Percentiles rank a stretch among this genome's conserved stretches.
phyloP scores from a whole-genome alignment of 768 basidiomycete genomes.

The Agaricus blazei region DNA sequence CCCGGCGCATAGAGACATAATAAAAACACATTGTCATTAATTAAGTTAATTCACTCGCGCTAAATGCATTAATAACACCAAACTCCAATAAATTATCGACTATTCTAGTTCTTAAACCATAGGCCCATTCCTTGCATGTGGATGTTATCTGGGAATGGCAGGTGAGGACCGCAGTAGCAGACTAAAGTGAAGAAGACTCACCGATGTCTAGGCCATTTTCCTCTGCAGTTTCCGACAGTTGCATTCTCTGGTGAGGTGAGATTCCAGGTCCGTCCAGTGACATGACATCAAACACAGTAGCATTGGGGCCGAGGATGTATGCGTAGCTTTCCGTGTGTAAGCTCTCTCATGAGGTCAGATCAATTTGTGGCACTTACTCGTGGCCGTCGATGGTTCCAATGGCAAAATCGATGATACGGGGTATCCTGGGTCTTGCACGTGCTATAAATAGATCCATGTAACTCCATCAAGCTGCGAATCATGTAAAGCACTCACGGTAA shows the following conservation, averaged over 20 bases:
- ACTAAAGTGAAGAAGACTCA: conserved; percentile 12
- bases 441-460: conserved; percentile 16
- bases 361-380: conserved; percentile 23
- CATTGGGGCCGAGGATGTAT: conserved; percentile 23
- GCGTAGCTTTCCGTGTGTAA: conserved; percentile 17
- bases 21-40: too few species aligned
- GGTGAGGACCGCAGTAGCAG: not conserved
- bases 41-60: too few species aligned
- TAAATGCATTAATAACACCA: too few species aligned
- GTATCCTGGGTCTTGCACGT: conserved; percentile 25
- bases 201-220: conserved; percentile 29
- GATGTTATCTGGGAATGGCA: conserved; percentile 17
- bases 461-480: not conserved
- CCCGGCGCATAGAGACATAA: too few species aligned
- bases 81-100: not conserved
- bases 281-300: conserved; percentile 23
- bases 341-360: not conserved
- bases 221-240: conserved; percentile 13
- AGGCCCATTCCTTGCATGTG: conserved; percentile 33
- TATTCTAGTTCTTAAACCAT: conserved; percentile 18
- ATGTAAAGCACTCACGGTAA: conserved; percentile 25
- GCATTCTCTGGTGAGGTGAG: conserved; percentile 20
- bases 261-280: conserved; percentile 22
- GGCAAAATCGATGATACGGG: conserved; percentile 36
- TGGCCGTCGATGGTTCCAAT: conserved; percentile 30